Conservation (phyloP, 768 basidiomycete species). For the Asterophora parasitica region DNA sequence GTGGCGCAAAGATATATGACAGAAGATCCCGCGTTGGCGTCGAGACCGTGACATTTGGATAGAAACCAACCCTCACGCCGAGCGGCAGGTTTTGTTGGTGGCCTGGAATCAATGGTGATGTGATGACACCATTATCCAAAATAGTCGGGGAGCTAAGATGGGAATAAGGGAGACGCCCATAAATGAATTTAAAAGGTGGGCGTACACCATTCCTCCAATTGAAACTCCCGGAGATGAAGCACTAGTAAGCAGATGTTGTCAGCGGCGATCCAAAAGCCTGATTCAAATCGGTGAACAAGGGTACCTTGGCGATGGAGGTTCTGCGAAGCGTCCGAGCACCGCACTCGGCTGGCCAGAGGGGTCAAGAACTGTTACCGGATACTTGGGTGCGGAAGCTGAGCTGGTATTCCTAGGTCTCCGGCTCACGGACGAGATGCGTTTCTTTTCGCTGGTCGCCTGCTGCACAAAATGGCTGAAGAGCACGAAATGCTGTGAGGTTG, state of each 20-base stretch:
- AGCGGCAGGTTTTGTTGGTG: constrained; percentile 30
- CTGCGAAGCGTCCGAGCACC: constrained; percentile 20
- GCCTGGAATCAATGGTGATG: constrained; percentile 17
- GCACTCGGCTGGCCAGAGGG: constrained; percentile 21
- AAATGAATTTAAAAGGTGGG: constrained; percentile 12
- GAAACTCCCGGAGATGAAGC: constrained; percentile 32
- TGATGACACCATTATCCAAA: constrained; percentile 24
- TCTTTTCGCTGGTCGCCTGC: constrained; percentile 82
- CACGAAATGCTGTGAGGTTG: not conserved
- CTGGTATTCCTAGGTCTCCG: constrained; percentile 66
- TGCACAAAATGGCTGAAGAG: constrained; percentile 67
- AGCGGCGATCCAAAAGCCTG: constrained; percentile 15
- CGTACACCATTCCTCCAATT: constrained; percentile 29
- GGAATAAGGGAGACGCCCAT: constrained; percentile 16
- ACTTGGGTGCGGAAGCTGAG: constrained; percentile 41
- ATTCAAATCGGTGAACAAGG: constrained; percentile 11
- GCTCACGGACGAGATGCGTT: constrained; percentile 50
- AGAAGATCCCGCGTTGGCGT: constrained; percentile 66
- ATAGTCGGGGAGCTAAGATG: constrained; percentile 26
- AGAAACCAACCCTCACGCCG: constrained; percentile 45
- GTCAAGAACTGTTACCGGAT: constrained; percentile 25
- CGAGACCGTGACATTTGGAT: constrained; percentile 48
- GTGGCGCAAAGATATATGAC: constrained; percentile 70
- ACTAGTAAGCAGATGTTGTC: constrained; percentile 18
- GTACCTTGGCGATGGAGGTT: constrained; percentile 23